Evolutionary conservation across 148 eudicot genomes (phyloP).

Genomic region (Bassia scoparia): DNA sequence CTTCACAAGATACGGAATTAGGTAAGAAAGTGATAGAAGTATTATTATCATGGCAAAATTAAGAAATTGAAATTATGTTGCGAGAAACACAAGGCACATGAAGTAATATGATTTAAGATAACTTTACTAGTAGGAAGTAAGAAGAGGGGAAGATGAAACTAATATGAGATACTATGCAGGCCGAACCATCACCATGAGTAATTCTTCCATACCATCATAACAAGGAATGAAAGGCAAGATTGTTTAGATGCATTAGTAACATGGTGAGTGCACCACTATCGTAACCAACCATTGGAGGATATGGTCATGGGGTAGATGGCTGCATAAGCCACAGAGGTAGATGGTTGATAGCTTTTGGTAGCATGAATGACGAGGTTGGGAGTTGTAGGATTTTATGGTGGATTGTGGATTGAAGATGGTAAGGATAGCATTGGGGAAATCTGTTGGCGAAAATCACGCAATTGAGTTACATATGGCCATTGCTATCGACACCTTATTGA

Average conservation of each 20-base stretch:
- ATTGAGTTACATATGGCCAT: neutral
- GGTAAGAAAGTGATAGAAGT: neutral
- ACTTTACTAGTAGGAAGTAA: neutral
- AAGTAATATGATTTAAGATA: neutral
- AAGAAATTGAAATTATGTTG: neutral
- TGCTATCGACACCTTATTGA: neutral
- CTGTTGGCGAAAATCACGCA: neutral
- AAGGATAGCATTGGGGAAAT: neutral
- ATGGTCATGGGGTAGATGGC: neutral
- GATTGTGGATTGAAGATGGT: neutral
- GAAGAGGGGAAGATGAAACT: neutral
- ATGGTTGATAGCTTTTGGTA: neutral
- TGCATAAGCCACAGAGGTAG: neutral
- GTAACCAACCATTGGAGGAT: neutral
- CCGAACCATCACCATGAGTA: neutral
- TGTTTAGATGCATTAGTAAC: neutral
- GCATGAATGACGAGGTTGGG: no score
- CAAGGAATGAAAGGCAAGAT: neutral
- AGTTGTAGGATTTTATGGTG: neutral
- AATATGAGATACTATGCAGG: neutral
- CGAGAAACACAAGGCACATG: neutral
- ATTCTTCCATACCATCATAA: constrained; percentile 26
- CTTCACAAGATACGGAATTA: neutral
- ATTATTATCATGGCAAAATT: neutral
- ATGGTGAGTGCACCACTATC: constrained; percentile 20